Evolutionary conservation across 441 rosid species (phyloP).

Genomic region (Kokia cookei): DNA sequence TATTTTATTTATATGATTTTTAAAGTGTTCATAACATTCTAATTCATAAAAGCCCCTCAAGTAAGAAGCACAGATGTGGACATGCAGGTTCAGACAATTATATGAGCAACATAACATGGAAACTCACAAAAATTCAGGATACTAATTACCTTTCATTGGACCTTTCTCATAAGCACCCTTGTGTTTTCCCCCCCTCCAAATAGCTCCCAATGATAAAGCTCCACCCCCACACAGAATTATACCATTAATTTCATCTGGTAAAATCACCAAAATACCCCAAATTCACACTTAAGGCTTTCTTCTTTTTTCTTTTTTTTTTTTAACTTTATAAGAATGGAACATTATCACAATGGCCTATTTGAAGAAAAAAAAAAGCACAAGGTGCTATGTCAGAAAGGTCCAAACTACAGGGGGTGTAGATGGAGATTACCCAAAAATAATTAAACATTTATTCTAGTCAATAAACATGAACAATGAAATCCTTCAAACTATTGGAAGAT

Average conservation of each 20-base stretch:
- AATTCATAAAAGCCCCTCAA: too few relatives aligned
- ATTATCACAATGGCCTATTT: background rate
- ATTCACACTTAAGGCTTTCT: background rate
- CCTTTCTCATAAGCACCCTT: background rate
- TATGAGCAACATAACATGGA: background rate
- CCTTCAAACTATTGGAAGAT: background rate
- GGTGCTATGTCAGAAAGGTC: background rate
- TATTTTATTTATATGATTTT: too few relatives aligned
- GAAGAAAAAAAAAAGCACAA: background rate
- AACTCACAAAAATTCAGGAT: too few relatives aligned
- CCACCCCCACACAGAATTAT: background rate
- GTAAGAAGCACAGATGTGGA: too few relatives aligned
- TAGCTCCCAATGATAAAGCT: background rate
- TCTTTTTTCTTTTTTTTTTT: too few relatives aligned
- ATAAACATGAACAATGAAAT: background rate
- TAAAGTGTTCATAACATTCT: too few relatives aligned
- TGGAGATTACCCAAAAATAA: background rate
- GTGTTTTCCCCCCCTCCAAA: background rate
- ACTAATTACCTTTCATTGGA: background rate
- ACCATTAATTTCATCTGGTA: background rate
- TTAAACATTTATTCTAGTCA: background rate
- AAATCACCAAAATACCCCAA: background rate
- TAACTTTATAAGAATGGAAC: too few relatives aligned
- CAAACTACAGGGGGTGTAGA: background rate
- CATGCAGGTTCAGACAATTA: background rate